A percentile compares a stretch with the other conserved stretches of the same genome.
Conservation (phyloP, 2,329 filamentous ascomycete genomes). For the Fragosphaeria purpurea region DNA sequence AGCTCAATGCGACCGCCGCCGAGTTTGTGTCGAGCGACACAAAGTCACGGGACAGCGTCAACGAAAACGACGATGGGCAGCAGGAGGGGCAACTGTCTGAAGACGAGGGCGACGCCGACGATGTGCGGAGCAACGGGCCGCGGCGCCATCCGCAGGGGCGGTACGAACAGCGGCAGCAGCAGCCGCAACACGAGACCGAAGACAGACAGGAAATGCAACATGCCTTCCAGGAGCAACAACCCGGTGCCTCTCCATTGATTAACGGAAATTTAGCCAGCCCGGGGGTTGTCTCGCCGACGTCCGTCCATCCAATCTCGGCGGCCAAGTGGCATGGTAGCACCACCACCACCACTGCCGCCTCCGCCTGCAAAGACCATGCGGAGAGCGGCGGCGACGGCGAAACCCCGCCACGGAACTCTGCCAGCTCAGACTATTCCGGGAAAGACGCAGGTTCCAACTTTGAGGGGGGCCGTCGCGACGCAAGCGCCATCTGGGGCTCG, state of each 20-base stretch:
- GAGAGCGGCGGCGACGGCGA: slow-evolving; percentile 37
- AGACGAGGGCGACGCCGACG: slow-evolving; percentile 3
- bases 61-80: slow-evolving; percentile 6
- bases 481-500: slow-evolving; percentile 55
- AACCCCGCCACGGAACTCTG: slow-evolving; percentile 20
- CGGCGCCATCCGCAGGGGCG: neutral
- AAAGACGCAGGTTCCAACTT: slow-evolving; percentile 17
- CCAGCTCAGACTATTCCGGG: slow-evolving; percentile 15
- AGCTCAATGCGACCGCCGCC: slow-evolving; percentile 44
- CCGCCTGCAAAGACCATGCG: slow-evolving; percentile 24
- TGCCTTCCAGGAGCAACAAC: neutral
- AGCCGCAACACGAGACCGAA: neutral
- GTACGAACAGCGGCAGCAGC: neutral
- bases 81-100: slow-evolving; percentile 1
- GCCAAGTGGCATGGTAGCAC: slow-evolving; percentile 21
- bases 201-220: neutral
- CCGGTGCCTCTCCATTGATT: slow-evolving; percentile 17
- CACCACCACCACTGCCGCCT: too few relatives aligned
- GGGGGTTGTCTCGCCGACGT: slow-evolving; percentile 26
- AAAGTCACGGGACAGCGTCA: slow-evolving; percentile 13
- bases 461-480: slow-evolving; percentile 31
- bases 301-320: slow-evolving; percentile 23
- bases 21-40: slow-evolving; percentile 29
- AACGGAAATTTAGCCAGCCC: slow-evolving; percentile 18
- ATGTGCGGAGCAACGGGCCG: neutral